A percentile compares a stretch with the other conserved stretches of the same genome.
phyloP scores from a whole-genome alignment of 78 protist genomes.

The slime mould (Dictyostelium discoideum) region DNA sequence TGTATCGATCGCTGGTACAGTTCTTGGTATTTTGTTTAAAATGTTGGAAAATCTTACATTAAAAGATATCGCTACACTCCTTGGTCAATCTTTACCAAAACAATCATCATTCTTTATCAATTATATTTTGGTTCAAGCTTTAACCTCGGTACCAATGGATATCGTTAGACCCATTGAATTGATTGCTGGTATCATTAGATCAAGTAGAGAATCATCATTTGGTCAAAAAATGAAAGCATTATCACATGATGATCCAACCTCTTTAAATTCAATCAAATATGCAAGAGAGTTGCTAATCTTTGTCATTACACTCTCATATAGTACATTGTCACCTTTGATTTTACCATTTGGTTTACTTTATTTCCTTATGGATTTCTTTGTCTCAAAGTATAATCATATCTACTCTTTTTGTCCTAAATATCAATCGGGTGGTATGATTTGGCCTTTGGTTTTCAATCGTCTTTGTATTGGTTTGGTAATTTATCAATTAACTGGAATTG shows the following conservation, averaged over 20 bases:
- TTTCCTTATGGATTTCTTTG: slow-evolving; percentile 64
- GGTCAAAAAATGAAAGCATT: slow-evolving; percentile 63
- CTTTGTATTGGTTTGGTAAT: slow-evolving; percentile 64
- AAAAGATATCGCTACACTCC: slow-evolving; percentile 17
- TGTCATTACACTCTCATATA: slow-evolving; percentile 57
- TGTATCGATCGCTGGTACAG: slow-evolving; percentile 69
- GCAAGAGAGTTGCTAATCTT: slow-evolving; percentile 66
- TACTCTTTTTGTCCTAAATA: slow-evolving; percentile 74
- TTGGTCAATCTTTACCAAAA: slow-evolving; percentile 61
- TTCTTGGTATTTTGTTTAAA: slow-evolving; percentile 34
- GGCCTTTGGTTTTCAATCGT: slow-evolving; percentile 78
- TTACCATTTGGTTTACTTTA: slow-evolving; percentile 68
- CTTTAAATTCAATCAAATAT: slow-evolving; percentile 24
- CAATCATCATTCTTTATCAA: slow-evolving; percentile 77
- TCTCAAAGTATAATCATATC: slow-evolving; percentile 68
- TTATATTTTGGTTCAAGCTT: slow-evolving; percentile 61
- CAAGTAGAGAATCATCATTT: slow-evolving; percentile 38
- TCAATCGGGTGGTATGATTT: slow-evolving; percentile 63
- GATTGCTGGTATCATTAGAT: slow-evolving; percentile 40
- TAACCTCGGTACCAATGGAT: slow-evolving; percentile 68
- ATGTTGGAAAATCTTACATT: slow-evolving; percentile 40
- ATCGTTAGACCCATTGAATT: slow-evolving; percentile 68
- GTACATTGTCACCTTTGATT: slow-evolving; percentile 61
- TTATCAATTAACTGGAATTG: slow-evolving; percentile 64
- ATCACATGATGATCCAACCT: slow-evolving; percentile 60